These are phyloP conservation scores for Suillus plorans DNA, from an alignment of 768 basidiomycete species.

Conservation along the genomic window DNA sequence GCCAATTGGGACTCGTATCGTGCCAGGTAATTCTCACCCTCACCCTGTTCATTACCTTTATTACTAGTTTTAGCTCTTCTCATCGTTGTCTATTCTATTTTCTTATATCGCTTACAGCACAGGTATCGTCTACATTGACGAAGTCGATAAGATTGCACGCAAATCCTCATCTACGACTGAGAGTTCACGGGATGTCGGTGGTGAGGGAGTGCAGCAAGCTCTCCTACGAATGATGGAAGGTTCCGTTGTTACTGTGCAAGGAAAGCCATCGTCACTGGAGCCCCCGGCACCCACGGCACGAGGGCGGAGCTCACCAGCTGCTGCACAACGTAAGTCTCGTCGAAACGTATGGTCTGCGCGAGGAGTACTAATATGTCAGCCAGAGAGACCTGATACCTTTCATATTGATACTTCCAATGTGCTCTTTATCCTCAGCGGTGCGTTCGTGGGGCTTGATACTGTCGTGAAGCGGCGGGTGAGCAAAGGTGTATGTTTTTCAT, in stretches of 20 bases:
- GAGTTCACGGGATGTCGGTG: slow-evolving; percentile 84
- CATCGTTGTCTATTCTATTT: not conserved
- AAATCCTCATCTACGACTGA: slow-evolving; percentile 52
- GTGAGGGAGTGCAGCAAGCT: slow-evolving; percentile 95
- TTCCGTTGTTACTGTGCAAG: slow-evolving; percentile 76
- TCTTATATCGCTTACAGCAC: slow-evolving; percentile 45
- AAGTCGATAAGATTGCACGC: slow-evolving; percentile 90
- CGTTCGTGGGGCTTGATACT: slow-evolving; percentile 88
- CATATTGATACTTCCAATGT: slow-evolving; percentile 88
- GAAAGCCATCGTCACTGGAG: slow-evolving; percentile 57
- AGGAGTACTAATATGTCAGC: slow-evolving; percentile 6
- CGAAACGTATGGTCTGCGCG: slow-evolving; percentile 28
- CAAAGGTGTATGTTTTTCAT: slow-evolving; percentile 66
- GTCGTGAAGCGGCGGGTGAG: slow-evolving; percentile 77
- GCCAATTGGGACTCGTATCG: slow-evolving; percentile 86
- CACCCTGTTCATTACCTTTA: slow-evolving; percentile 6
- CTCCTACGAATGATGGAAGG: slow-evolving; percentile 95
- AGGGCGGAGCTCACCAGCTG: slow-evolving; percentile 35
- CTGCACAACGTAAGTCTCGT: slow-evolving; percentile 20
- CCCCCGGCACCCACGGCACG: slow-evolving; percentile 49
- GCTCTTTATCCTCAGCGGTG: slow-evolving; percentile 93
- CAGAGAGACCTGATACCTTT: slow-evolving; percentile 65
- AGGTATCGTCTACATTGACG: slow-evolving; percentile 96
- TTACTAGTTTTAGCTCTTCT: not conserved
- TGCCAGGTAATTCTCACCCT: slow-evolving; percentile 57